These are phyloP conservation scores for Chrysanthemum seticuspe DNA, from an alignment of 129 eudicot genomes.

Conservation along the genomic window DNA sequence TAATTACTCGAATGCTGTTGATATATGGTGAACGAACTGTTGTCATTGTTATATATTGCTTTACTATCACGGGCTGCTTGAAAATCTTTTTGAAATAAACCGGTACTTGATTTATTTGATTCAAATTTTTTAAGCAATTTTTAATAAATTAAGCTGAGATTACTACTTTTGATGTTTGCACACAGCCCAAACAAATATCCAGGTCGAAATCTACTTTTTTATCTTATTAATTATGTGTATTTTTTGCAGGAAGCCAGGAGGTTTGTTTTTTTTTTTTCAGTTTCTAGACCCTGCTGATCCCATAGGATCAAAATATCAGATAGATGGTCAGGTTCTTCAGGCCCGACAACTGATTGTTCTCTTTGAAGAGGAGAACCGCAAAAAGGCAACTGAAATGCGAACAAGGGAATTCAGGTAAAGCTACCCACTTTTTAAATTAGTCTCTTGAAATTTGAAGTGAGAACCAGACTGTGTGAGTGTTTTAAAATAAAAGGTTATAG, in stretches of 20 bases:
- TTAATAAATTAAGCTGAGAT: neutral
- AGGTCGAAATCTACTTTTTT: neutral
- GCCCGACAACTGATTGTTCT: constrained; percentile 82
- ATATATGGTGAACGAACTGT: no score
- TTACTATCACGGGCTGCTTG: constrained; percentile 31
- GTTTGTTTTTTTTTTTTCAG: constrained; percentile 77
- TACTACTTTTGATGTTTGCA: constrained; percentile 13
- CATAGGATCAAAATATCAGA: constrained; percentile 72
- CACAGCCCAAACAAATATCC: constrained; percentile 27
- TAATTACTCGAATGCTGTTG: no score
- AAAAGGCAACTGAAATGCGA: constrained; percentile 83
- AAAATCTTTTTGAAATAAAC: constrained; percentile 14
- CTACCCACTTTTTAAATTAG: neutral
- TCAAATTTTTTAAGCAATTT: neutral
- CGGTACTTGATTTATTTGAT: neutral
- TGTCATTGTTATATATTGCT: neutral
- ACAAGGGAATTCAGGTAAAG: constrained; percentile 46
- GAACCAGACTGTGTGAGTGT: no score
- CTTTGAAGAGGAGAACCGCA: constrained; percentile 93
- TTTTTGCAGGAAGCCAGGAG: constrained; percentile 65
- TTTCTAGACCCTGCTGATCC: constrained; percentile 84
- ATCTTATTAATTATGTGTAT: neutral
- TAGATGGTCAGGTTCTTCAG: constrained; percentile 68
- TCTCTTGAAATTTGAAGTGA: neutral
- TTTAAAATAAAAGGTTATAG: no score